A percentile compares a stretch with the other conserved stretches of the same genome.
These are phyloP conservation scores for Suillus brevipes DNA, from an alignment of 768 basidiomycete genomes.

Conservation along the genomic window DNA sequence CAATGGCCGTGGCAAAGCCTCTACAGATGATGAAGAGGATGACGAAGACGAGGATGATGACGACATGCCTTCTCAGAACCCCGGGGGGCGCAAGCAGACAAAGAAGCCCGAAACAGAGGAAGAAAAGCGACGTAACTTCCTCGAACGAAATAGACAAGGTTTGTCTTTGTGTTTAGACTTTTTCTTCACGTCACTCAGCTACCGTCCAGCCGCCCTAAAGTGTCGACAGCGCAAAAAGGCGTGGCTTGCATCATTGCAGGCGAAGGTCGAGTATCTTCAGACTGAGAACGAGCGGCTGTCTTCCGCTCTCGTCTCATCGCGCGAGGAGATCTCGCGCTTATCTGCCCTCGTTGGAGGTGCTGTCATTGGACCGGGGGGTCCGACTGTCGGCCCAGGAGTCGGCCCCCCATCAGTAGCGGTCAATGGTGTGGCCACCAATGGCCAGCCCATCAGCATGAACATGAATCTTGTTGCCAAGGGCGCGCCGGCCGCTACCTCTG, in stretches of 20 bases:
- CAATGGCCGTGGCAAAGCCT: constrained; percentile 37
- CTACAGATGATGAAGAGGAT: constrained; percentile 36
- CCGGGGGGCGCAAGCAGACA: constrained; percentile 28
- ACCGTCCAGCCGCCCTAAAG: constrained; percentile 82
- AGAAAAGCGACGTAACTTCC: constrained; percentile 94
- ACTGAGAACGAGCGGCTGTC: constrained; percentile 95
- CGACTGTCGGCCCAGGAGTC: constrained; percentile 31
- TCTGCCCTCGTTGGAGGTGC: constrained; percentile 69
- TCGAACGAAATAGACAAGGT: constrained; percentile 98
- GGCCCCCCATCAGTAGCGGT: constrained; percentile 26
- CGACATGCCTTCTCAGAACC: constrained; percentile 27
- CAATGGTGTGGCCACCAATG: constrained; percentile 28
- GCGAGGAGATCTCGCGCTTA: constrained; percentile 90
- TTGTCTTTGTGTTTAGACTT: constrained; percentile 4
- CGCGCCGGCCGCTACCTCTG: constrained; percentile 29
- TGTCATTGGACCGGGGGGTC: constrained; percentile 46
- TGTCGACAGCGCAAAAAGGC: constrained; percentile 99
- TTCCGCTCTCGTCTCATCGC: constrained; percentile 78
- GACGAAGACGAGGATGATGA: constrained; percentile 44
- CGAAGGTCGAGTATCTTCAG: constrained; percentile 89
- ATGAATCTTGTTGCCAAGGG: constrained; percentile 42
- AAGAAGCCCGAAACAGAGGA: constrained; percentile 97
- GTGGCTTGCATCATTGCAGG: constrained; percentile 90
- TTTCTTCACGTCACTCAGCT: constrained; percentile 4
- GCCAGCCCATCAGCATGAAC: constrained; percentile 44